Evolutionary conservation across 495 filamentous ascomycete species (phyloP), one percentile per base, ranked within the genome.

Genomic region (Bacidia rubella): DNA sequence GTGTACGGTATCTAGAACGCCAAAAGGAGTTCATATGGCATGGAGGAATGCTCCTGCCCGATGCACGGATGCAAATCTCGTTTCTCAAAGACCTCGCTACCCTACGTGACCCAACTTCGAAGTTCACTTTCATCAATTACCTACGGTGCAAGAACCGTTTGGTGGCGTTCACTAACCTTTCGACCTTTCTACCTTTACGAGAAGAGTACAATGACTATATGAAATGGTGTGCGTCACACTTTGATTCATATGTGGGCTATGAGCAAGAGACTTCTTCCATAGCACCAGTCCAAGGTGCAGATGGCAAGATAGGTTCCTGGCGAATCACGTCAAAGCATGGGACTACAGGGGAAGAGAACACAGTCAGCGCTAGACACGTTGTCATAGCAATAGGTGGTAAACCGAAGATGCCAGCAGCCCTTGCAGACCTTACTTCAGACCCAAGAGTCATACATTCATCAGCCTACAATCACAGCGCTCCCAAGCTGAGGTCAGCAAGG

Each of bases 31-130:
- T 96, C 60, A 77, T 80, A 47, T 96, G 90, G 90, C 90, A 98
- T 65, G 79, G 83, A 2, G 90, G 90, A 32, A 98, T 98, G 90
- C 76, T 95, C 51, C 77, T 98, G 1, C 87, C 88, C 0, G 87
- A 87, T 44, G 85, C 88, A 11, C 86, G 83, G 63, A 98, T 98
- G 90, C 90, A 98, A 66, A 96, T 98, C 54, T 90, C 86, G 27
- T 98, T 96, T 74, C 74, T 98, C 67, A 98, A 98, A 70, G 92
- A 96, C 60, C 74, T 98, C 53, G 90, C 92, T 11, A 92, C 87
- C 9, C 68, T 95, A 42, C 76, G 90, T 38, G 80, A 96, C 57
- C 90, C 90, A 2, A 80, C 83, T 53, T 94, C 87, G 49, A 73
- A 88, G 57, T 98, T 96, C 68, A 96, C 90, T 3, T 98, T 98